Evolutionary conservation across 768 basidiomycete species (phyloP).

Genomic region (Termitomyces sp.): DNA sequence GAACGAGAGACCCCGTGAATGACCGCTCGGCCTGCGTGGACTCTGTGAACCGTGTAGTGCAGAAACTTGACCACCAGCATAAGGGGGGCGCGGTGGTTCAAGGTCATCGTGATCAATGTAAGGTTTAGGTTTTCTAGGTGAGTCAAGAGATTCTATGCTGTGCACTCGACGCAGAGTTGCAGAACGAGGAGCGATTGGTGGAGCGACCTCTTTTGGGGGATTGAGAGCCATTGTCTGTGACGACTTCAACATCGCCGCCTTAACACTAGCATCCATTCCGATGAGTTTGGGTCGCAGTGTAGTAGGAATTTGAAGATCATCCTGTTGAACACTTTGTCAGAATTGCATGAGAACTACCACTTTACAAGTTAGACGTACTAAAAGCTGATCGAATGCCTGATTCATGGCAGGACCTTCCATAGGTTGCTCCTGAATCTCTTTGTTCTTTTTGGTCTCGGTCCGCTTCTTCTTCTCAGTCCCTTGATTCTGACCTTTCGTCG

Average conservation of each 20-base stretch:
- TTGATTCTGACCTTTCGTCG: conserved; percentile 33
- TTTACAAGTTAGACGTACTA: conserved; percentile 49
- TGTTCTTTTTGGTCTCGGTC: conserved; percentile 24
- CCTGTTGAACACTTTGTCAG: conserved; percentile 40
- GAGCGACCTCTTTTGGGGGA: conserved; percentile 30
- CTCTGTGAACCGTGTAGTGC: conserved; percentile 33
- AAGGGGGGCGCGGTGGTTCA: conserved; percentile 36
- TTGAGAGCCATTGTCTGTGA: conserved; percentile 61
- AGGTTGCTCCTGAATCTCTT: conserved; percentile 10
- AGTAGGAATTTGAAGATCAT: conserved; percentile 85
- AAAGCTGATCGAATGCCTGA: conserved; percentile 76
- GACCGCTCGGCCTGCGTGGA: conserved; percentile 42
- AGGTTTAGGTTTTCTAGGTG: conserved; percentile 46
- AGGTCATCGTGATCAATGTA: conserved; percentile 37
- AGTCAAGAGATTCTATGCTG: conserved; percentile 69
- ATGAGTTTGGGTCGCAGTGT: conserved; percentile 75
- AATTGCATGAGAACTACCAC: background rate
- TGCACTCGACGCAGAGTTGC: conserved; percentile 58
- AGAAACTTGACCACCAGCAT: conserved; percentile 36
- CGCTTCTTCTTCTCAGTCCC: conserved; percentile 40
- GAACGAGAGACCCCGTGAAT: conserved; percentile 61
- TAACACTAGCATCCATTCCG: conserved; percentile 82
- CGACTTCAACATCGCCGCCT: conserved; percentile 89
- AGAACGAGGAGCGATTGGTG: conserved; percentile 50
- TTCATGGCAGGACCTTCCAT: conserved; percentile 44